Conservation (phyloP, 176 grass and related monocot species). For the Avena sativa region DNA sequence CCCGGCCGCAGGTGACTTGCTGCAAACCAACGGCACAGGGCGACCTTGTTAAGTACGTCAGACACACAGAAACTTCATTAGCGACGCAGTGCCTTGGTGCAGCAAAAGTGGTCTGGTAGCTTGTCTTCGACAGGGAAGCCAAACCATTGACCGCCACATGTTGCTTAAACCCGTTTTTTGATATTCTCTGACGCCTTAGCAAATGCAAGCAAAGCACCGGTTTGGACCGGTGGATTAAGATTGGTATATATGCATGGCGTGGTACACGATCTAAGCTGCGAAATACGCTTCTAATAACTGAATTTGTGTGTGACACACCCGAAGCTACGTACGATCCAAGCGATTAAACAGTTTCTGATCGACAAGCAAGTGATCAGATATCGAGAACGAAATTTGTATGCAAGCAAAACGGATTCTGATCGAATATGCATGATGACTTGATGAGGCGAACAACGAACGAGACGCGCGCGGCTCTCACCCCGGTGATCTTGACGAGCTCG, state of each 20-base stretch:
- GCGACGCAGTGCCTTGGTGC: constrained; percentile 16
- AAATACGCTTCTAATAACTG: background rate
- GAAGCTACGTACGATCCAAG: background rate
- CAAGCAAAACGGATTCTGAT: background rate
- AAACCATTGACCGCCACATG: constrained; percentile 42
- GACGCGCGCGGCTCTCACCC: constrained; percentile 50
- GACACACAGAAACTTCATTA: background rate
- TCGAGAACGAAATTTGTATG: background rate
- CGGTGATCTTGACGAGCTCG: constrained; percentile 89
- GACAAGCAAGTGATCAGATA: background rate
- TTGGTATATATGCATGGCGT: constrained; percentile 12
- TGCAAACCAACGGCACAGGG: constrained; percentile 36
- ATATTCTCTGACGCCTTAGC: constrained; percentile 44
- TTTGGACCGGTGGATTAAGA: background rate
- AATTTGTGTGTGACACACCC: background rate
- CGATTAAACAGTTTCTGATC: background rate
- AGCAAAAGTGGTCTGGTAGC: constrained; percentile 48
- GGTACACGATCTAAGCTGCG: background rate
- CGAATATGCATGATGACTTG: background rate
- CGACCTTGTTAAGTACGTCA: too few species aligned
- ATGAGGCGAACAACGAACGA: background rate
- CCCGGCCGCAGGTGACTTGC: constrained; percentile 90
- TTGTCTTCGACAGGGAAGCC: constrained; percentile 28
- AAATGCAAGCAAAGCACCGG: constrained; percentile 43
- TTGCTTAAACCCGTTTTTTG: constrained; percentile 38